Conservation (phyloP, 1,284 basidiomycete species). For the Austroboletus novae-zelandiae region DNA sequence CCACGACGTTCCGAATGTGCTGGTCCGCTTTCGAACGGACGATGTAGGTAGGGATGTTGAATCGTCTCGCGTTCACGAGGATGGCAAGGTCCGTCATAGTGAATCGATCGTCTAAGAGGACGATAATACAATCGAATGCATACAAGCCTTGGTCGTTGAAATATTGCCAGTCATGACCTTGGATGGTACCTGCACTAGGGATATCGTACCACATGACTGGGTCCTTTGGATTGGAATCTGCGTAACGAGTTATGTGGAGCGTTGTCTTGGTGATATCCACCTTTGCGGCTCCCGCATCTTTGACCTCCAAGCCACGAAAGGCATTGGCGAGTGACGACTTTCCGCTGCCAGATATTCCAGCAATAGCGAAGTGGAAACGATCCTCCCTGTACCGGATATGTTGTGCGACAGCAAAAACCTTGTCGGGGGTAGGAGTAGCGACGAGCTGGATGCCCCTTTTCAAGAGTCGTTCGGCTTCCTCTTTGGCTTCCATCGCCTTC, state of each 20-base stretch:
- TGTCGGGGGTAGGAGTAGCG: conserved; percentile 25
- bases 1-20: conserved; percentile 31
- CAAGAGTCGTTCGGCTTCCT: conserved; percentile 22
- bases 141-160: conserved; percentile 38
- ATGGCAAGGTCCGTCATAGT: conserved; percentile 33
- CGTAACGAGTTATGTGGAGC: conserved; percentile 27
- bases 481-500: conserved; percentile 17
- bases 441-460: conserved; percentile 31
- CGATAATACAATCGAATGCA: conserved; percentile 35
- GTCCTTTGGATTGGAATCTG: conserved; percentile 12
- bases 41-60: conserved; percentile 33
- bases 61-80: conserved; percentile 28
- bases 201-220: conserved; percentile 37
- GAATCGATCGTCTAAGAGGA: conserved; percentile 31
- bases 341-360: conserved; percentile 36
- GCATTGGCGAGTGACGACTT: conserved; percentile 38
- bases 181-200: too few species aligned
- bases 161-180: too few species aligned
- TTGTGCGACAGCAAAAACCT: conserved; percentile 22
- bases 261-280: conserved; percentile 33
- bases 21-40: conserved; percentile 37
- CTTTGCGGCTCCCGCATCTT: conserved; percentile 26
- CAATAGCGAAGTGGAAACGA: conserved; percentile 31
- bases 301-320: conserved; percentile 29
- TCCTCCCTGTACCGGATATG: conserved; percentile 20